Evolutionary conservation across 23 red algal genomes (phyloP).

Genomic region (Cyanidiococcus yangmingshanensis): DNA sequence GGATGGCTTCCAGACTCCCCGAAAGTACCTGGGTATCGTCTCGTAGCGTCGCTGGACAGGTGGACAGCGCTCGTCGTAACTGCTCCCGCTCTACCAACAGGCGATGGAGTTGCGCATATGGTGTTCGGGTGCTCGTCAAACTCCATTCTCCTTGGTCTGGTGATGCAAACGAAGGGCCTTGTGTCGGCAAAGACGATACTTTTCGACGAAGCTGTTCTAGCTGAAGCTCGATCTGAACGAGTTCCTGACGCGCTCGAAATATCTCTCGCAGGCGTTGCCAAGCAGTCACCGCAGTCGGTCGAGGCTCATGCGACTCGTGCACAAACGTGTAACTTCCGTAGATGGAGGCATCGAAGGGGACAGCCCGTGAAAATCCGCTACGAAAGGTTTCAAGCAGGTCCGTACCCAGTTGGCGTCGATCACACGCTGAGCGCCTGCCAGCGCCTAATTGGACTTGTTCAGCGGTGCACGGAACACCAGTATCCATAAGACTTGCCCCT

Average conservation of each 20-base stretch:
- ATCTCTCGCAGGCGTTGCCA: background rate
- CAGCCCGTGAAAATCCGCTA: no score
- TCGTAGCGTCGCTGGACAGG: background rate
- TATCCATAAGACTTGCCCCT: no score
- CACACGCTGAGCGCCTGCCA: no score
- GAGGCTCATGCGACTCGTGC: slow-evolving; percentile 1
- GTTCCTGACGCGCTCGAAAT: background rate
- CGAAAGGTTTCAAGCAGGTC: no score
- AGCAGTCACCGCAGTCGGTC: background rate
- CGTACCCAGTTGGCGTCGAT: no score
- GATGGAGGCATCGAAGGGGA: slow-evolving; percentile 6
- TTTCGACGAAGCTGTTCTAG: background rate
- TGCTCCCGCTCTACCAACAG: background rate
- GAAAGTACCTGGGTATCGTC: background rate
- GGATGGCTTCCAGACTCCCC: background rate
- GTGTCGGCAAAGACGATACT: background rate
- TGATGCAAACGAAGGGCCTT: no score
- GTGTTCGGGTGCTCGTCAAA: background rate
- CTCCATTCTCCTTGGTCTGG: background rate
- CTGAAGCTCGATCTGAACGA: background rate
- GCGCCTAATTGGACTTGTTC: no score
- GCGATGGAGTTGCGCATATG: background rate
- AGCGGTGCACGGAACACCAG: no score
- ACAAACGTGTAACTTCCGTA: slow-evolving; percentile 7
- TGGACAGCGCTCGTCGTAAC: background rate